Percentiles rank a stretch among this genome's conserved stretches.
phyloP scores from a whole-genome alignment of 2,329 filamentous ascomycete genomes.

The Alternaria alternata region DNA sequence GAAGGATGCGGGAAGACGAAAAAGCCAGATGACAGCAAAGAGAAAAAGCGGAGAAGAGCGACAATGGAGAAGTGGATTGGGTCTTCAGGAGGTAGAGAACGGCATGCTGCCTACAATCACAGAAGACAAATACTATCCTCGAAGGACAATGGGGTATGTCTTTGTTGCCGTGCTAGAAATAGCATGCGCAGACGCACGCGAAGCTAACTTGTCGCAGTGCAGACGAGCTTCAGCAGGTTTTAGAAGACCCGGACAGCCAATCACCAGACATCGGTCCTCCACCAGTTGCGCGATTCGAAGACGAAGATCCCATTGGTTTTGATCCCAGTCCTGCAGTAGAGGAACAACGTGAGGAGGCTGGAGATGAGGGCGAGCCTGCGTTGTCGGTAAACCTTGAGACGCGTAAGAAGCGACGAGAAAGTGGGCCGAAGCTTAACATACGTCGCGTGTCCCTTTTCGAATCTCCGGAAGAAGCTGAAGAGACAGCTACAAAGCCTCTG shows the following conservation, averaged over 20 bases:
- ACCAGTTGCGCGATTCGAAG: conserved; percentile 62
- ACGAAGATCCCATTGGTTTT: conserved; percentile 58
- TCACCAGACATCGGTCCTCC: conserved; percentile 74
- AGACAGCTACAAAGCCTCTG: conserved; percentile 36
- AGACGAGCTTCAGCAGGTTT: conserved; percentile 63
- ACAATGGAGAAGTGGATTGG: conserved; percentile 62
- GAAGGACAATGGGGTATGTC: conserved; percentile 72
- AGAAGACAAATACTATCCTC: conserved; percentile 73
- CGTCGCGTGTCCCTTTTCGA: conserved; percentile 55
- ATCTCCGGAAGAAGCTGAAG: conserved; percentile 47
- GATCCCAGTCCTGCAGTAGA: conserved; percentile 41
- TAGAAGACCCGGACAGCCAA: conserved; percentile 65
- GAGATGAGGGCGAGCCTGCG: conserved; percentile 48
- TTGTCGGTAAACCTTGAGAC: conserved; percentile 61
- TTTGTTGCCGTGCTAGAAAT: conserved; percentile 5
- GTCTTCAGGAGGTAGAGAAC: conserved; percentile 56
- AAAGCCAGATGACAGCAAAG: conserved; percentile 61
- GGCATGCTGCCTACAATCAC: conserved; percentile 71
- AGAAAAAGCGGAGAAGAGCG: conserved; percentile 61
- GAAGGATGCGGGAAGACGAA: conserved; percentile 29
- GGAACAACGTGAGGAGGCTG: conserved; percentile 39
- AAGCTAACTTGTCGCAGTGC: conserved; percentile 54
- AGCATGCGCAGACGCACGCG: background rate
- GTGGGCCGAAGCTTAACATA: conserved; percentile 54
- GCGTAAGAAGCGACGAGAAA: conserved; percentile 61